Evolutionary conservation across 2,329 filamentous ascomycete species (phyloP), one percentile per base, ranked within the genome.

Genomic region (Setomelanomma holmii): DNA sequence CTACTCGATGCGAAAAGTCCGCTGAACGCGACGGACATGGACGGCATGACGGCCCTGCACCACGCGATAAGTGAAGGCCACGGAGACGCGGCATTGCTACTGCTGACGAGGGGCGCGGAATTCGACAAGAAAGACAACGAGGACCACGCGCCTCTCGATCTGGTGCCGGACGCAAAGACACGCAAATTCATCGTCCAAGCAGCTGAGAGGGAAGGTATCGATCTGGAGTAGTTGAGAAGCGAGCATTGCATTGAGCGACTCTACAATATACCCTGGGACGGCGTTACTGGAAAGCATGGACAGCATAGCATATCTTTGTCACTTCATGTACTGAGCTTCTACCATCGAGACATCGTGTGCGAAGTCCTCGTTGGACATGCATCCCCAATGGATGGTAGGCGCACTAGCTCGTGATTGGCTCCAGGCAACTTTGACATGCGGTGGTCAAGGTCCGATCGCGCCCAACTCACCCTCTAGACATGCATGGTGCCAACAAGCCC

Each of bases 11-110:
- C 90, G 66, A 83, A 82, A 58, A 96, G 91, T 60, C 93, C 93
- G 0, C 71, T 98, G 20, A 91, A 96, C 74, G 87, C 91, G 2
- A 87, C 89, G 2, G 95, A 99, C 77, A 79, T 81, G 30, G 86
- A 91, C 61, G 93, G 93, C 1, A 87, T 90, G 72, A 98, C 95
- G 20, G 89, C 95, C 3, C 79, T 99, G 66, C 95, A 99, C 76
- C 95, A 99, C 71, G 78, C 90, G 11, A 78, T 93, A 60, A 88
- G 89, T 1, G 90, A 95, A 69, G 86, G 86, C 0, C 83, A 87
- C 71, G 86, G 92, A 1, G 92, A 97, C 74, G 86, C 91, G 3
- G 95, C 95, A 0, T 80, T 98, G 40, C 82, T 88, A 17, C 77
- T 99, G 55, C 77, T 99, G 34, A 96, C 90, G 69, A 88, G 88